Percentiles rank a stretch among this genome's conserved stretches.
Evolutionary conservation across 257 asterid species (phyloP).

Genomic region (Salvia hispanica): DNA sequence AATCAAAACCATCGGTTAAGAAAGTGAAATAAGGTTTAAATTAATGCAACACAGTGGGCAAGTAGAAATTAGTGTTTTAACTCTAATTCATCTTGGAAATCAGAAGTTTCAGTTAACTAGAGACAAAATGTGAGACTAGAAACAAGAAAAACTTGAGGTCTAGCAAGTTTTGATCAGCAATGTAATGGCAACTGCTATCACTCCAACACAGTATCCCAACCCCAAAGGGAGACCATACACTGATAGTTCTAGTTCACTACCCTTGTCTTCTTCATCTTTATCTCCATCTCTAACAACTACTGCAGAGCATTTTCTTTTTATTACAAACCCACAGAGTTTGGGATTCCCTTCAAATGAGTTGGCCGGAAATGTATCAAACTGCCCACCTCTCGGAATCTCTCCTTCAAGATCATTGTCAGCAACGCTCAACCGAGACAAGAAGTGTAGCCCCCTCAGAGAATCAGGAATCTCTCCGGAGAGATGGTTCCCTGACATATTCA

Average conservation of each 20-base stretch:
- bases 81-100: not conserved
- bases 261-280: not conserved
- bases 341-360: conserved; percentile 53
- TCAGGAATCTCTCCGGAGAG: conserved; percentile 52
- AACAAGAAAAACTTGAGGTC: too few species aligned
- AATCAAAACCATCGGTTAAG: not conserved
- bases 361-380: conserved; percentile 48
- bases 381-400: conserved; percentile 51
- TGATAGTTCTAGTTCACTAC: too few species aligned
- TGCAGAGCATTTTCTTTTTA: conserved; percentile 30
- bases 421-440: conserved; percentile 55
- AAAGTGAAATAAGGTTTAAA: not conserved
- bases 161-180: conserved; percentile 22
- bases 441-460: conserved; percentile 41
- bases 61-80: not conserved
- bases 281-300: too few species aligned
- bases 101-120: not conserved
- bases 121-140: too few species aligned
- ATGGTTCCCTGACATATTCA: conserved; percentile 49
- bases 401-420: conserved; percentile 55
- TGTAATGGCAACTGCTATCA: conserved; percentile 21
- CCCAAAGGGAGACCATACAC: conserved; percentile 38
- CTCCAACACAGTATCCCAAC: conserved; percentile 45
- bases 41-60: not conserved
- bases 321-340: conserved; percentile 43